phyloP scores from a whole-genome alignment of 2,329 filamentous ascomycete genomes.

The Alternaria sp. region DNA sequence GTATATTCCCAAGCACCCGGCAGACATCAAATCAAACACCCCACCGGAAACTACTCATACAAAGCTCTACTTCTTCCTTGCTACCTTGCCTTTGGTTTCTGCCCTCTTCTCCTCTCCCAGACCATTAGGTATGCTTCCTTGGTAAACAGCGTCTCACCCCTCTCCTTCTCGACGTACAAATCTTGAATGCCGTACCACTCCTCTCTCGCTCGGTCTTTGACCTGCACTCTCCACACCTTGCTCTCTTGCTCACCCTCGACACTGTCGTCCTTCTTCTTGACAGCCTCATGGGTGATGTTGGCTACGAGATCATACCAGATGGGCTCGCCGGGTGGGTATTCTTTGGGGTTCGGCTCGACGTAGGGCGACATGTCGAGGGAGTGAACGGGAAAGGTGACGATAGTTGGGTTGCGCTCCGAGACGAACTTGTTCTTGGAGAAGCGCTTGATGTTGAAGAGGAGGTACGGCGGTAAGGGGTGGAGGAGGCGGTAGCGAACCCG shows the following conservation, averaged over 20 bases:
- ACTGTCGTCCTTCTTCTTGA: conserved; percentile 76
- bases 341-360: conserved; percentile 80
- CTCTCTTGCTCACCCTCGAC: conserved; percentile 90
- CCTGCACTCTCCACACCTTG: conserved; percentile 94
- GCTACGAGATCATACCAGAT: conserved; percentile 95
- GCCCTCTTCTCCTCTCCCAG: conserved; percentile 81
- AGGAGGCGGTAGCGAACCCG: conserved; percentile 87
- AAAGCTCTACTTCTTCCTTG: background rate
- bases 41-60: background rate
- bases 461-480: conserved; percentile 88
- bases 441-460: conserved; percentile 95
- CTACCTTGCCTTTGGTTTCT: conserved; percentile 2
- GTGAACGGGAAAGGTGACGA: conserved; percentile 91
- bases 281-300: conserved; percentile 88
- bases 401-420: conserved; percentile 93
- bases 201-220: conserved; percentile 78
- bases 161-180: conserved; percentile 86
- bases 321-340: conserved; percentile 76
- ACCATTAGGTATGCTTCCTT: conserved; percentile 96
- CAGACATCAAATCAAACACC: background rate
- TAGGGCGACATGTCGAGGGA: conserved; percentile 88
- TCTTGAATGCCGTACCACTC: conserved; percentile 96
- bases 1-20: background rate
- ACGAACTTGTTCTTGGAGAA: conserved; percentile 98
- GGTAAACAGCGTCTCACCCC: conserved; percentile 87